Base-by-base conservation (phyloP, 2,329 filamentous ascomycete genomes). In the Diaporthe ilicicola region DNA sequence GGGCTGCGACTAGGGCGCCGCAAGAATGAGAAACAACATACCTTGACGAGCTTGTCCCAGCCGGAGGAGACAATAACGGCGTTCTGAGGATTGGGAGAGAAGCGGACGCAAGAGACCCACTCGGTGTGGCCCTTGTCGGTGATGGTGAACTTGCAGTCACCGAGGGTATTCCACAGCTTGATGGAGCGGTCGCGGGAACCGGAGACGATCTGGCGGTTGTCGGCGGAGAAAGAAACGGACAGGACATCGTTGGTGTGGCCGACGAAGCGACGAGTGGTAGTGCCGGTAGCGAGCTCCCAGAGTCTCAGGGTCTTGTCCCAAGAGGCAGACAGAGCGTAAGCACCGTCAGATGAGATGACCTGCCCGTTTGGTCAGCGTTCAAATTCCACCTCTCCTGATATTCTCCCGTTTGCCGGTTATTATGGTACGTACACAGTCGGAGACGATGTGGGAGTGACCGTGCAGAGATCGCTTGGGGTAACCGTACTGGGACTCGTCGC, bases 91-190 rank as follows among this genome's bases (percentile, higher is more conserved):
- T 99, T 99, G 84, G 96, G 96, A 88, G 93, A 97, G 93, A 99
- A 99, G 86, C 96, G 93, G 79, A 99, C 96, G 90, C 95, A 98
- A 75, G 95, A 98, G 79, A 97, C 96, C 96, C 96, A 99, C 87
- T 99, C 96, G 86, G 94, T 94, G 91, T 99, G 96, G 84, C 96
- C 96, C 93, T 99, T 99, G 85, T 99, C 96, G 87, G 94, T 97
- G 90, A 99, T 98, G 89, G 95, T 99, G 92, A 92, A 99, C 91
- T 99, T 99, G 95, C 96, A 99, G 92, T 99, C 96, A 87, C 96
- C 96, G 78, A 99, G 94, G 80, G 96, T 99, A 91, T 99, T 99
- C 96, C 96, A 99, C 81, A 99, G 92, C 94, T 98, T 99, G 91
- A 99, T 98, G 82, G 93, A 94, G 85, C 94, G 93, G 90, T 99